phyloP scores from a whole-genome alignment of 208 protist species.

The Acanthamoeba castellanii region DNA sequence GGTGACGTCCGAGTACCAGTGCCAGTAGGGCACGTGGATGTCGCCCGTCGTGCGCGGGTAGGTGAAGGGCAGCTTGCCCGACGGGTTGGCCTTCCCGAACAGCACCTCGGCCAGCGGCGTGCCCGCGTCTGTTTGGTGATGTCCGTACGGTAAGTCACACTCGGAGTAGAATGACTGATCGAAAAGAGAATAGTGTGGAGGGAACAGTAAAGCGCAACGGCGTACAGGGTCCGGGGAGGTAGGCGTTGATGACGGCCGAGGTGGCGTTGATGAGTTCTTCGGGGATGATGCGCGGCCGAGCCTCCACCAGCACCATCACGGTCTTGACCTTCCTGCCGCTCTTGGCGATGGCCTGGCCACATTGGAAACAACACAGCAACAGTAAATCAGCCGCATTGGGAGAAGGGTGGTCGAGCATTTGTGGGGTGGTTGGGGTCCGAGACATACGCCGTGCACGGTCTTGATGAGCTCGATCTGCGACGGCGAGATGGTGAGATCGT shows the following conservation, averaged over 20 bases:
- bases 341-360: background rate
- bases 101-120: conserved; percentile 51
- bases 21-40: conserved; percentile 76
- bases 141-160: background rate
- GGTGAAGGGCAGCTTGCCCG: conserved; percentile 75
- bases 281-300: conserved; percentile 55
- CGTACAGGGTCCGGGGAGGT: conserved; percentile 66
- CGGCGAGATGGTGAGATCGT: conserved; percentile 62
- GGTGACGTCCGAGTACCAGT: conserved; percentile 66
- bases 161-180: too few relatives aligned
- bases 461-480: conserved; percentile 53
- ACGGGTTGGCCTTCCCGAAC: conserved; percentile 68
- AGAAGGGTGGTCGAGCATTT: background rate
- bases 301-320: conserved; percentile 56
- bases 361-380: background rate
- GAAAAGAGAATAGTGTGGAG: too few relatives aligned
- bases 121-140: background rate
- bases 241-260: conserved; percentile 20
- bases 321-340: background rate
- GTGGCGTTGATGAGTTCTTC: conserved; percentile 19
- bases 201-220: background rate
- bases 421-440: background rate
- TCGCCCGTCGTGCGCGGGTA: conserved; percentile 76
- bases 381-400: too few relatives aligned
- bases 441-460: conserved; percentile 1